Percentiles rank a stretch among this genome's conserved stretches.
phyloP scores from a whole-genome alignment of 352 stramenopile genomes.

The Phytophthora uliginosa region DNA sequence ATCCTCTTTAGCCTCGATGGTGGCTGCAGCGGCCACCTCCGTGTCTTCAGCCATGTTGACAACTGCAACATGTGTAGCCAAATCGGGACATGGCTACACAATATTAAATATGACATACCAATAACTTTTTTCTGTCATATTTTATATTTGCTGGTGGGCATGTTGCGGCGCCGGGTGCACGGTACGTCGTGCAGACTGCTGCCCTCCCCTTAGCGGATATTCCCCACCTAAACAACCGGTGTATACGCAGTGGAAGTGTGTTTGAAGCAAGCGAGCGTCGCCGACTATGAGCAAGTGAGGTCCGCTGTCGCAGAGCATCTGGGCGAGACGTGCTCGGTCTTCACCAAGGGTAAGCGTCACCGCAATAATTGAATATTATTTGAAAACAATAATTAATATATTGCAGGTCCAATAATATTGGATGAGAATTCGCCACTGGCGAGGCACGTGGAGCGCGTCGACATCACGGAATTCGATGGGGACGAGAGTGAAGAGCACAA shows the following conservation, averaged over 20 bases:
- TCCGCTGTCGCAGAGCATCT: constrained; percentile 34
- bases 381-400: not conserved
- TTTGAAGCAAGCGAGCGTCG: constrained; percentile 61
- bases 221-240: not conserved
- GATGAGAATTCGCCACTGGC: constrained; percentile 29
- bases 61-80: constrained; percentile 20
- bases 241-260: constrained; percentile 62
- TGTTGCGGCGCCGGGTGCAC: constrained; percentile 32
- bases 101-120: not conserved
- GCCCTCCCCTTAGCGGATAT: not conserved
- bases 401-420: constrained; percentile 45
- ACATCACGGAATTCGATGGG: constrained; percentile 52
- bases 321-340: constrained; percentile 32
- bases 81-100: constrained; percentile 28
- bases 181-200: constrained; percentile 8
- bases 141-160: constrained; percentile 12
- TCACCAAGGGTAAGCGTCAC: constrained; percentile 34
- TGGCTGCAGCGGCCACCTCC: not conserved
- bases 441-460: constrained; percentile 49
- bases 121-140: not conserved
- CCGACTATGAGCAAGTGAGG: constrained; percentile 44
- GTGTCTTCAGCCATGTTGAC: not conserved
- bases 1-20: not conserved
- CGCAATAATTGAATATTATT: not conserved
- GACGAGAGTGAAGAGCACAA: constrained; percentile 8